These are phyloP conservation scores for Podila clonocystis DNA, from an alignment of 192 early-diverging fungal species.

Conservation along the genomic window DNA sequence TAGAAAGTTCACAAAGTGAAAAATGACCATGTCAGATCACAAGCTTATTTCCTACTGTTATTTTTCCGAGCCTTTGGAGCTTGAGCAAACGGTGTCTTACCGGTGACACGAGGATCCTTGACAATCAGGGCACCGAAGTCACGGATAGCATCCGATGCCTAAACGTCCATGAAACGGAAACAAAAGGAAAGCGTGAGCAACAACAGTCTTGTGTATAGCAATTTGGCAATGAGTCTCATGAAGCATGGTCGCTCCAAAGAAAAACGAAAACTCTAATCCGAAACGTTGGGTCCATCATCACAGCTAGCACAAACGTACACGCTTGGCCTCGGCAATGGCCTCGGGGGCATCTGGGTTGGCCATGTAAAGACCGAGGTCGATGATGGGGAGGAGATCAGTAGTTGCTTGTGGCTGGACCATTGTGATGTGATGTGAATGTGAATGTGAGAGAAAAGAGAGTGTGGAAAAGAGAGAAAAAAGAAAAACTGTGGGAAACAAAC, in stretches of 20 bases:
- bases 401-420: slow-evolving; percentile 41
- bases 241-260: not conserved
- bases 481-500: slow-evolving; percentile 1
- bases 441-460: not conserved
- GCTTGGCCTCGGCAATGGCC: slow-evolving; percentile 64
- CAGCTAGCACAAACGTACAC: slow-evolving; percentile 26
- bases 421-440: not conserved
- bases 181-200: not conserved
- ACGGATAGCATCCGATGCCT: slow-evolving; percentile 69
- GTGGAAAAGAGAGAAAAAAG: slow-evolving; percentile 7
- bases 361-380: slow-evolving; percentile 69
- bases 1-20: slow-evolving; percentile 10
- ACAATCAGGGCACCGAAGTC: slow-evolving; percentile 72
- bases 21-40: not conserved
- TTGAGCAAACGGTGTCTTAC: slow-evolving; percentile 43
- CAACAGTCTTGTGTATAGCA: not conserved
- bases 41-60: not conserved
- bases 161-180: not conserved
- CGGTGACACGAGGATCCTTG: slow-evolving; percentile 73
- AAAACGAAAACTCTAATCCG: not conserved
- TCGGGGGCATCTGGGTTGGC: slow-evolving; percentile 58
- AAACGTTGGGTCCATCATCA: no score
- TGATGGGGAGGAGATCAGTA: slow-evolving; percentile 56
- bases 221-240: not conserved
- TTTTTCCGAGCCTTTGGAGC: not conserved